Percentiles rank a stretch among this genome's conserved stretches.
These are phyloP conservation scores for Populus nigra DNA, from an alignment of 345 rosid species.

Conservation along the genomic window DNA sequence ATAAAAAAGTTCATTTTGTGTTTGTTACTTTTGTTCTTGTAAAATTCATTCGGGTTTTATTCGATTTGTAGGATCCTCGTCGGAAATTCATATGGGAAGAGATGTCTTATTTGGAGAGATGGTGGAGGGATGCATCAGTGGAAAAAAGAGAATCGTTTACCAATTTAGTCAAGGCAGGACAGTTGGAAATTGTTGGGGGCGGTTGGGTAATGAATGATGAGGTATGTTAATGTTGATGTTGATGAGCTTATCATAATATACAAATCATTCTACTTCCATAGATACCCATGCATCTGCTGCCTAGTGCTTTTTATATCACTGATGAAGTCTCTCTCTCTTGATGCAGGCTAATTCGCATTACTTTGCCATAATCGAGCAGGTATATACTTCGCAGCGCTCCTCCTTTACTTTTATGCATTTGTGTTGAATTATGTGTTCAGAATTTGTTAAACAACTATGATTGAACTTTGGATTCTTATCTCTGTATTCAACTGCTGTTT, in stretches of 20 bases:
- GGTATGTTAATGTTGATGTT: conserved; percentile 41
- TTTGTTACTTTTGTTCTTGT: background rate
- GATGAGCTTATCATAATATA: background rate
- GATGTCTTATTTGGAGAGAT: conserved; percentile 94
- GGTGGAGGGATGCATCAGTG: conserved; percentile 95
- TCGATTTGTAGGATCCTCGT: conserved; percentile 60
- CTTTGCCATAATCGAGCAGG: conserved; percentile 96
- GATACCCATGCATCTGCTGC: background rate
- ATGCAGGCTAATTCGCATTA: conserved; percentile 98
- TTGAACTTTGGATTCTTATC: background rate
- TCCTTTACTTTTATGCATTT: background rate
- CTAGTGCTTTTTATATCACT: background rate
- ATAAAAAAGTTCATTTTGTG: background rate
- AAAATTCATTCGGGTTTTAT: conserved; percentile 1
- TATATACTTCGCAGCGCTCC: conserved; percentile 11
- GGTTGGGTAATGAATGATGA: conserved; percentile 99
- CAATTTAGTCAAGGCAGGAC: conserved; percentile 79
- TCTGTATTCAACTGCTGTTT: background rate
- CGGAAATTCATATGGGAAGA: conserved; percentile 99
- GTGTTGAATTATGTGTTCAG: background rate
- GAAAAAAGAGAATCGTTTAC: conserved; percentile 61
- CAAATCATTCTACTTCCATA: background rate
- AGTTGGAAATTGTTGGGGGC: conserved; percentile 96
- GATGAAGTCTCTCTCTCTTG: conserved; percentile 8
- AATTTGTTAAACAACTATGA: background rate